A percentile compares a stretch with the other conserved stretches of the same genome.
Evolutionary conservation across 1,284 basidiomycete genomes (phyloP).

Genomic region (Violaceomyces palustris): DNA sequence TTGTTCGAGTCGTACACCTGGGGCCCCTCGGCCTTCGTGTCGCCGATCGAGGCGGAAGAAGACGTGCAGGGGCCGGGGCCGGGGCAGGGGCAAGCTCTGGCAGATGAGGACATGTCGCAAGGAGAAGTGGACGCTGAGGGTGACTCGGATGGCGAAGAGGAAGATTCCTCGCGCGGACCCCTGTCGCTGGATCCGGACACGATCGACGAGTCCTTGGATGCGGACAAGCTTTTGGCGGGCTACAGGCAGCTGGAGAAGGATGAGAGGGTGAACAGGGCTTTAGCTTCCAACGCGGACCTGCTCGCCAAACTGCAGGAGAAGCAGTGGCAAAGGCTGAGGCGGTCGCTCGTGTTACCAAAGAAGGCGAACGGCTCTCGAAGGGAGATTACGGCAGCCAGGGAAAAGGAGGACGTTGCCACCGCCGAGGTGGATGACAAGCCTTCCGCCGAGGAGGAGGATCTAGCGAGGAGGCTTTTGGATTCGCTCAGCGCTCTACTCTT

Average conservation of each 20-base stretch:
- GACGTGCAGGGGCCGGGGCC: too few relatives aligned
- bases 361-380: too few relatives aligned
- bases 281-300: conserved; percentile 28
- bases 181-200: not conserved
- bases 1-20: conserved; percentile 8
- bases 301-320: conserved; percentile 37
- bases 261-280: conserved; percentile 14
- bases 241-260: conserved; percentile 22
- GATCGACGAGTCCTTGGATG: conserved; percentile 12
- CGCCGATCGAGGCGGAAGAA: conserved; percentile 1
- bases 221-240: conserved; percentile 6
- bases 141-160: not conserved
- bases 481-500: conserved; percentile 26
- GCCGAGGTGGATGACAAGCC: conserved; percentile 5
- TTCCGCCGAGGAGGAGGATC: conserved; percentile 19
- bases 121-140: too few relatives aligned
- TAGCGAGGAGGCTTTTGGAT: conserved; percentile 22
- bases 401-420: not conserved
- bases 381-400: not conserved
- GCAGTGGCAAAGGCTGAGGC: conserved; percentile 39
- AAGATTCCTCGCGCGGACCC: conserved; percentile 2
- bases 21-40: conserved; percentile 10
- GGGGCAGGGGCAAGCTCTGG: too few relatives aligned
- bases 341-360: conserved; percentile 6
- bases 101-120: too few relatives aligned